phyloP scores from a whole-genome alignment of 768 basidiomycete species.

The Leccinum sublutescens region DNA sequence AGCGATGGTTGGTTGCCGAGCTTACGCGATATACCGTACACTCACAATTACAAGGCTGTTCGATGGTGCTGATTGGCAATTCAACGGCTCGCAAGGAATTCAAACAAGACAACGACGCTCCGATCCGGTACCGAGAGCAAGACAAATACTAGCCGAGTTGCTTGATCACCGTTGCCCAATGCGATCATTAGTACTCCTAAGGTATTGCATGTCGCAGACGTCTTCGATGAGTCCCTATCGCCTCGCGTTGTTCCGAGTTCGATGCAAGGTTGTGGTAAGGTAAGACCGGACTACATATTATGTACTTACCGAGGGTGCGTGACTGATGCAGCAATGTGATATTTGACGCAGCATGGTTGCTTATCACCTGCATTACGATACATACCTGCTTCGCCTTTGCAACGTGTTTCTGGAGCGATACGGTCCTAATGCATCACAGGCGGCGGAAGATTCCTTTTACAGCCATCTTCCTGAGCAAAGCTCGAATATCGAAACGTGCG shows the following conservation, averaged over 20 bases:
- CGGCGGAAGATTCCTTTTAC: not conserved
- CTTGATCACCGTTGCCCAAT: not conserved
- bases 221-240: not conserved
- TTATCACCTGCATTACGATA: not conserved
- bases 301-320: not conserved
- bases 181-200: not conserved
- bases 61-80: not conserved
- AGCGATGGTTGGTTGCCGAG: not conserved
- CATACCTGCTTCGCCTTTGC: not conserved
- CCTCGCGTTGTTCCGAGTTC: not conserved
- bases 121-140: not conserved
- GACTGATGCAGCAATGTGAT: not conserved
- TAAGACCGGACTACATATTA: not conserved
- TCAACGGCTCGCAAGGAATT: not conserved
- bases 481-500: not conserved
- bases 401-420: slow-evolving; percentile 8
- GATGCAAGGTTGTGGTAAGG: not conserved
- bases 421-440: not conserved
- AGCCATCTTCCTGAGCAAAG: not conserved
- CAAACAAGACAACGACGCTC: not conserved
- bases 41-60: no score
- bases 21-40: not conserved
- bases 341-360: not conserved
- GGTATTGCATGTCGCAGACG: not conserved
- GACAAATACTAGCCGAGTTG: not conserved